Evolutionary conservation across 164 flowering plant species (phyloP).

Genomic region (Saururus chinensis): DNA sequence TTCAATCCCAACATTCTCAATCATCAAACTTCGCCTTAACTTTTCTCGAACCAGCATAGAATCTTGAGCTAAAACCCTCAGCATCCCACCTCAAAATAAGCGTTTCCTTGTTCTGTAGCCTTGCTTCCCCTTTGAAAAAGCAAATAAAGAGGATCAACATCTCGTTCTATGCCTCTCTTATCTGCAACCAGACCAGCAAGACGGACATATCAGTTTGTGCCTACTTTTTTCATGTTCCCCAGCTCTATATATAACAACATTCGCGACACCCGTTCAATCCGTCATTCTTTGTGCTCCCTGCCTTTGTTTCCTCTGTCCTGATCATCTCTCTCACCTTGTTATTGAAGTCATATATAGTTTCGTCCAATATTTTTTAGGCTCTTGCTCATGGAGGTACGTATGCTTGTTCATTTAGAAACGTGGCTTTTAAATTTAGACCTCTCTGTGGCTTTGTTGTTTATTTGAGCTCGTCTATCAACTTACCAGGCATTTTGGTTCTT

Average conservation of each 20-base stretch:
- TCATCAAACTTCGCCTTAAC: slow-evolving; percentile 10
- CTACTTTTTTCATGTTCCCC: background rate
- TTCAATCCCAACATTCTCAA: slow-evolving; percentile 13
- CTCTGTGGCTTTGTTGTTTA: background rate
- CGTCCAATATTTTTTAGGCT: background rate
- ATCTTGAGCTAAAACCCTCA: slow-evolving; percentile 17
- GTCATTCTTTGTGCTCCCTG: background rate
- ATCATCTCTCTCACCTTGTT: background rate
- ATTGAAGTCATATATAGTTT: background rate
- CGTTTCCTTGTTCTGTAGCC: slow-evolving; percentile 19
- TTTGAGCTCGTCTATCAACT: too few species aligned
- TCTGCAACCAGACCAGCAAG: background rate
- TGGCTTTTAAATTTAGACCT: background rate
- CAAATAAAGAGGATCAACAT: slow-evolving; percentile 8
- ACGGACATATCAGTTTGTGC: background rate
- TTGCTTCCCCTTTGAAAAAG: slow-evolving; percentile 23
- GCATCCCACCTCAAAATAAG: slow-evolving; percentile 9
- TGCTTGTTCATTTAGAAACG: background rate
- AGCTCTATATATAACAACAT: background rate
- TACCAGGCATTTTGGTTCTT: too few species aligned
- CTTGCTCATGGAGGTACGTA: background rate
- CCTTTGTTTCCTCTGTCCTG: background rate
- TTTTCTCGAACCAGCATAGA: slow-evolving; percentile 19
- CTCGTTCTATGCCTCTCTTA: background rate
- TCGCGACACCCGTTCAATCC: background rate